A percentile compares a stretch with the other conserved stretches of the same genome.
Evolutionary conservation across 2,329 filamentous ascomycete genomes (phyloP).

Genomic region (Waltergamsia citrina): DNA sequence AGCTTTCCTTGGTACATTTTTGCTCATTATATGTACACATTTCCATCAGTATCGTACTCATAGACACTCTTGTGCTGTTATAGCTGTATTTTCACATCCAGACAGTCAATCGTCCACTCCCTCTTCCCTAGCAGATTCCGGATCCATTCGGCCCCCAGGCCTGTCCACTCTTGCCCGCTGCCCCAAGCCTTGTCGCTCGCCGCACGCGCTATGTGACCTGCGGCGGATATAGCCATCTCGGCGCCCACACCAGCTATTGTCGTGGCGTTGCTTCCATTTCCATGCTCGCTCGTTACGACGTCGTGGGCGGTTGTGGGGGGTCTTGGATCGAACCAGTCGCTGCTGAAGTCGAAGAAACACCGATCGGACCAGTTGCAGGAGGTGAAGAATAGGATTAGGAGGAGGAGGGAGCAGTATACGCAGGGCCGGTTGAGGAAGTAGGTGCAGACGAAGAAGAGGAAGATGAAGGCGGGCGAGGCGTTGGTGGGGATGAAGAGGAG

Average conservation of each 20-base stretch:
- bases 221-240: neutral
- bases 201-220: no score
- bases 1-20: no score
- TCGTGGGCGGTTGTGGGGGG: slow-evolving; percentile 8
- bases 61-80: no score
- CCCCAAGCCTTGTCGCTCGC: no score
- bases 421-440: slow-evolving; percentile 96
- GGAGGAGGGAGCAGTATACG: slow-evolving; percentile 93
- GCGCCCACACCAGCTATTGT: slow-evolving; percentile 1
- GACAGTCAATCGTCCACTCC: slow-evolving; percentile 85
- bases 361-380: slow-evolving; percentile 83
- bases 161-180: slow-evolving; percentile 54
- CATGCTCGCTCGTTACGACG: no score
- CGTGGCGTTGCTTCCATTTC: no score
- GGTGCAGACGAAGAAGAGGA: slow-evolving; percentile 84
- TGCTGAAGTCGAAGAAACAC: slow-evolving; percentile 86
- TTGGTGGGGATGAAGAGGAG: slow-evolving; percentile 84
- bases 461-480: slow-evolving; percentile 75
- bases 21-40: no score
- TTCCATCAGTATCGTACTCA: no score
- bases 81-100: slow-evolving; percentile 78
- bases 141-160: slow-evolving; percentile 78
- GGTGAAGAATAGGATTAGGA: slow-evolving; percentile 88
- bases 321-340: slow-evolving; percentile 89
- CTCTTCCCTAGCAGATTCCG: slow-evolving; percentile 70